Evolutionary conservation across 345 rosid genomes (phyloP).

Genomic region (Salix viminalis): DNA sequence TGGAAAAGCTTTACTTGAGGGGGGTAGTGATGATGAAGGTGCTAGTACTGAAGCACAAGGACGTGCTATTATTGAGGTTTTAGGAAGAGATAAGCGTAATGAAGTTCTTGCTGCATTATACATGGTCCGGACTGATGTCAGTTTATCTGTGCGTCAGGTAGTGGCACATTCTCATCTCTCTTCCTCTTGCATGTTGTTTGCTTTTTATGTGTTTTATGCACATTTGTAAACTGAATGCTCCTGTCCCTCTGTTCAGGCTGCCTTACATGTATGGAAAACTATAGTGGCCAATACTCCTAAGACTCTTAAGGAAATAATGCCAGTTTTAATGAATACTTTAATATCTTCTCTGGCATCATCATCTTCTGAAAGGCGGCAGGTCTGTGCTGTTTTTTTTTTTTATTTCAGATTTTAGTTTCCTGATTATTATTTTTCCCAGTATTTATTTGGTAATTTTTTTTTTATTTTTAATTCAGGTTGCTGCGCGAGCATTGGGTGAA

Average conservation of each 20-base stretch:
- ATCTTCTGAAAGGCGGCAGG: slow-evolving; percentile 98
- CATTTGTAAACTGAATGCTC: not conserved
- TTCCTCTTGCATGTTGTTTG: not conserved
- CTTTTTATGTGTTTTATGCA: not conserved
- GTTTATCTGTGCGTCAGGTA: slow-evolving; percentile 96
- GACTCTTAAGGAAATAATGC: slow-evolving; percentile 96
- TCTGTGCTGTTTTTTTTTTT: slow-evolving; percentile 15
- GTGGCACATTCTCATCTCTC: slow-evolving; percentile 2
- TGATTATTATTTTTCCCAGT: not conserved
- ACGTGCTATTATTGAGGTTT: slow-evolving; percentile 93
- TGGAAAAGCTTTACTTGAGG: slow-evolving; percentile 95
- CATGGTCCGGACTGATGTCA: slow-evolving; percentile 97
- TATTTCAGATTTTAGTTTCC: not conserved
- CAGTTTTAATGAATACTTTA: slow-evolving; percentile 86
- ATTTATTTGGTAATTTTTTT: not conserved
- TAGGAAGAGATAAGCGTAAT: slow-evolving; percentile 94
- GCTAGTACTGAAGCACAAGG: slow-evolving; percentile 99
- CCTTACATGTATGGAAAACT: slow-evolving; percentile 97
- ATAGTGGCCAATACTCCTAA: slow-evolving; percentile 97
- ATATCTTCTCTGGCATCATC: slow-evolving; percentile 85
- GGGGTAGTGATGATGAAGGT: slow-evolving; percentile 99
- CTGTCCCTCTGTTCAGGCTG: slow-evolving; percentile 52
- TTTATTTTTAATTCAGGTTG: slow-evolving; percentile 47
- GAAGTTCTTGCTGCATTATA: slow-evolving; percentile 94
- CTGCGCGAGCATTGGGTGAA: slow-evolving; percentile 93